Evolutionary conservation across 2,329 filamentous ascomycete genomes (phyloP), one percentile per base, ranked within the genome.

Genomic region (Talaromyces sp.): DNA sequence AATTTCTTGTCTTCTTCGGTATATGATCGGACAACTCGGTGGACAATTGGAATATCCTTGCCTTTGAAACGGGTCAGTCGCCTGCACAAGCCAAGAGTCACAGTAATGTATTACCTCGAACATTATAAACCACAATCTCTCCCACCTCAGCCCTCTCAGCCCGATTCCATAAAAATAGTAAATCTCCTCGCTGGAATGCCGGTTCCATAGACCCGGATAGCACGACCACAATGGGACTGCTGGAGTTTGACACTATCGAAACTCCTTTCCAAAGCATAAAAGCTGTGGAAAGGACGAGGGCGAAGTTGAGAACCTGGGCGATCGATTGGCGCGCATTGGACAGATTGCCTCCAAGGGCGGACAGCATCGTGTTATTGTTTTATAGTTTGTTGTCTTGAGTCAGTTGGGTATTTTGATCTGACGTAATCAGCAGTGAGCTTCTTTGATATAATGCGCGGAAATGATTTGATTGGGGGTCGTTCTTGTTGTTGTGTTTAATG

Each of bases 11-110:
- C 69, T 9, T 74, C 64, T 60, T 83, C 83, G 2, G 72, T 71
- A 73, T 84, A 86, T 63, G 80, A 80, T 75, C 92, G 84, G 56
- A 97, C 88, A 9, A 97, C 83, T 53, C 94, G 81, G 78, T 99
- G 94, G 64, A 99, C 94, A 74, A 99, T 99, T 31, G 94, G 94
- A 63, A 99, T 97, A 64, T 96, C 89, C 80, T 97, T 99, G 59
- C 57, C 57, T 59, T 10, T 25, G 5, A 52, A 21, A 33, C 8
- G 9, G 3, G 22, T 37, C 33, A 55, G 39, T 39, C 19, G 40
- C 37, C 10, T 22, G 9, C 17, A 10, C 6, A 28, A 19, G 8
- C 10, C 11, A 22, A 5, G 3, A n/a, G 15, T n/a, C 6, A 15
- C 31, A 7, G 17, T 8, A 17, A 13, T 48, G 33, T 17, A 15